Percentiles rank a stretch among this genome's conserved stretches.
These are phyloP conservation scores for Penstemon newberryi DNA, from an alignment of 257 asterid genomes.

Conservation along the genomic window DNA sequence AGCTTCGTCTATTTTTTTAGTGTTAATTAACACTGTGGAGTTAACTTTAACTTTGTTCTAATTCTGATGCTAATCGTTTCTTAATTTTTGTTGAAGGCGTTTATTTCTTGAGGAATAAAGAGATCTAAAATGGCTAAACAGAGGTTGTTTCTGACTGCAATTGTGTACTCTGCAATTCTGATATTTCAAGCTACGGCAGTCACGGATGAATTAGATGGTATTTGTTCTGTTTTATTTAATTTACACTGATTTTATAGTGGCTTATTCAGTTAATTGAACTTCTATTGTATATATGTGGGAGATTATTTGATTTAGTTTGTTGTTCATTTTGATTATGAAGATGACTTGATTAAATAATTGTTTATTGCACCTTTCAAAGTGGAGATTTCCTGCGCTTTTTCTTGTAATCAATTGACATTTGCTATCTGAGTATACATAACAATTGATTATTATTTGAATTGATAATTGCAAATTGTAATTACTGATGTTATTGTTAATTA, in stretches of 20 bases:
- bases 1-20: constrained; percentile 33
- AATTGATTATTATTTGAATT: neutral
- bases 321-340: neutral
- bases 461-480: neutral
- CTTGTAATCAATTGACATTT: too few species aligned
- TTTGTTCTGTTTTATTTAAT: neutral
- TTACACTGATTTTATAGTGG: constrained; percentile 1
- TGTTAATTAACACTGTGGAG: constrained; percentile 21
- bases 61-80: constrained; percentile 23
- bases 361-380: neutral
- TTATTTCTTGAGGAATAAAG: neutral
- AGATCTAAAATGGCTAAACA: constrained; percentile 44
- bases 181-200: constrained; percentile 43
- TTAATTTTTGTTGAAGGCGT: constrained; percentile 15
- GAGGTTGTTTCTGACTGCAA: constrained; percentile 33
- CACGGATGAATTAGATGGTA: constrained; percentile 66
- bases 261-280: constrained; percentile 2
- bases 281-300: neutral
- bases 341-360: neutral
- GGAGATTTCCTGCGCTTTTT: too few species aligned
- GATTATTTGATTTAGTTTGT: neutral
- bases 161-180: constrained; percentile 36
- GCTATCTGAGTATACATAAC: neutral
- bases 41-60: constrained; percentile 27
- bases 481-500: neutral